A percentile compares a stretch with the other conserved stretches of the same genome.
Conservation (phyloP, 148 eudicot genomes). For the Tetragonia tetragonoides region DNA sequence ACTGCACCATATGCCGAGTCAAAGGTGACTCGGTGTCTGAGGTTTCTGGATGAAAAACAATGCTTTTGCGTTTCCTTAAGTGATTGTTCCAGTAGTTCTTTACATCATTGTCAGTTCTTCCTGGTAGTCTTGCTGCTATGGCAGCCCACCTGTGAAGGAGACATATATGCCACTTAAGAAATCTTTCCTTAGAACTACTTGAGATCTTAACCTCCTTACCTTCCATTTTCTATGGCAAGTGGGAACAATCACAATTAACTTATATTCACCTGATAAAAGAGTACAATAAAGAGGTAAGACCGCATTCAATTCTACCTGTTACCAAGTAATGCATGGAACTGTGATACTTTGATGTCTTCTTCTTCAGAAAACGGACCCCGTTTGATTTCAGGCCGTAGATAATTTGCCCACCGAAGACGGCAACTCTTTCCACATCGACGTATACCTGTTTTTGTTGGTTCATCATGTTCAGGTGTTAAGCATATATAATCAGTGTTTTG, state of each 20-base stretch:
- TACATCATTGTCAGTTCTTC: slow-evolving; percentile 41
- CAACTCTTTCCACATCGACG: slow-evolving; percentile 34
- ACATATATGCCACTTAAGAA: not conserved
- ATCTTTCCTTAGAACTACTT: not conserved
- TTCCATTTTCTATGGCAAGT: no score
- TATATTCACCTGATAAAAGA: no score
- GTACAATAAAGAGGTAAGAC: not conserved
- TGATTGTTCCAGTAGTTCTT: slow-evolving; percentile 29
- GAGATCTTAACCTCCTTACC: no score
- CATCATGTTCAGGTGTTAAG: not conserved
- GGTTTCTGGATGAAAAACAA: not conserved
- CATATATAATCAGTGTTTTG: not conserved
- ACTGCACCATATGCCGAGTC: slow-evolving; percentile 28
- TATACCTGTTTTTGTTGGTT: slow-evolving; percentile 13
- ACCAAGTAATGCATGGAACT: slow-evolving; percentile 35
- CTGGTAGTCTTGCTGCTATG: slow-evolving; percentile 36
- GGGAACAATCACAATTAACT: no score
- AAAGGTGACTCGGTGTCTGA: slow-evolving; percentile 10
- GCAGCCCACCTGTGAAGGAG: slow-evolving; percentile 34
- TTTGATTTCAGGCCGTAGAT: slow-evolving; percentile 26
- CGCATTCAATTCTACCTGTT: slow-evolving; percentile 18
- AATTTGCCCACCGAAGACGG: slow-evolving; percentile 35
- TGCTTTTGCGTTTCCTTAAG: slow-evolving; percentile 13
- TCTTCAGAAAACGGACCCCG: slow-evolving; percentile 29
- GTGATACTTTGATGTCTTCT: slow-evolving; percentile 23